Evolutionary conservation across 345 rosid genomes (phyloP).

Genomic region (Hibiscus trionum): DNA sequence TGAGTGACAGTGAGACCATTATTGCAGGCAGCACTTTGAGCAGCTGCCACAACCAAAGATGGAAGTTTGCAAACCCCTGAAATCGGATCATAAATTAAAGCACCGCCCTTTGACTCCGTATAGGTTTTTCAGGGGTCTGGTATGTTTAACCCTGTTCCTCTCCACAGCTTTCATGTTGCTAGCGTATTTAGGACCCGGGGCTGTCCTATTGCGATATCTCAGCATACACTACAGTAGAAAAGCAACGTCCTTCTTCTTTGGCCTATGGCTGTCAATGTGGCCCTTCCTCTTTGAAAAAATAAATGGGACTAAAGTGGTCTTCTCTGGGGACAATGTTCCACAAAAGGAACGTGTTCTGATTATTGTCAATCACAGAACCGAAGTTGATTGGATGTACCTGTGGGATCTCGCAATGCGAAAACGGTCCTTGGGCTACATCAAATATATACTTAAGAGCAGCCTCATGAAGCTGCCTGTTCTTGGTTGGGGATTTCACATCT

Average conservation of each 20-base stretch:
- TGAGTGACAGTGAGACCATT: not conserved
- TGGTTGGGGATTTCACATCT: constrained; percentile 81
- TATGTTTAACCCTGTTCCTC: constrained; percentile 52
- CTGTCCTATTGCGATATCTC: constrained; percentile 35
- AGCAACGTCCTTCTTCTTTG: constrained; percentile 47
- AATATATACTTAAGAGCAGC: constrained; percentile 77
- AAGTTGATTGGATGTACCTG: constrained; percentile 89
- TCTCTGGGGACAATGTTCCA: constrained; percentile 58
- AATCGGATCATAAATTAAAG: constrained; percentile 32
- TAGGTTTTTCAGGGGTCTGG: constrained; percentile 54
- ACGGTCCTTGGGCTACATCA: constrained; percentile 63
- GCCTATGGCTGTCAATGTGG: constrained; percentile 74
- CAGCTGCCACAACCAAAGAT: constrained; percentile 8
- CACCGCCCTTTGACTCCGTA: constrained; percentile 52
- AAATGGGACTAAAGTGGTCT: constrained; percentile 57
- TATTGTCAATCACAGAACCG: constrained; percentile 81
- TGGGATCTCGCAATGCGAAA: constrained; percentile 80
- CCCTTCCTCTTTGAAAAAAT: constrained; percentile 75
- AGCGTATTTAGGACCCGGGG: constrained; percentile 46
- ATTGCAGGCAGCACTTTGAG: not conserved
- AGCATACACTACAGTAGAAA: constrained; percentile 50
- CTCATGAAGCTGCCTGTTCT: constrained; percentile 70
- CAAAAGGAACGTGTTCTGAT: constrained; percentile 51
- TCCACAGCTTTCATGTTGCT: constrained; percentile 66
- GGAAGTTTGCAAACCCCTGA: constrained; percentile 25